Evolutionary conservation across 805 yeast species (phyloP), one percentile per base, ranked within the genome.

Genomic region (Saccharomyces jurei): DNA sequence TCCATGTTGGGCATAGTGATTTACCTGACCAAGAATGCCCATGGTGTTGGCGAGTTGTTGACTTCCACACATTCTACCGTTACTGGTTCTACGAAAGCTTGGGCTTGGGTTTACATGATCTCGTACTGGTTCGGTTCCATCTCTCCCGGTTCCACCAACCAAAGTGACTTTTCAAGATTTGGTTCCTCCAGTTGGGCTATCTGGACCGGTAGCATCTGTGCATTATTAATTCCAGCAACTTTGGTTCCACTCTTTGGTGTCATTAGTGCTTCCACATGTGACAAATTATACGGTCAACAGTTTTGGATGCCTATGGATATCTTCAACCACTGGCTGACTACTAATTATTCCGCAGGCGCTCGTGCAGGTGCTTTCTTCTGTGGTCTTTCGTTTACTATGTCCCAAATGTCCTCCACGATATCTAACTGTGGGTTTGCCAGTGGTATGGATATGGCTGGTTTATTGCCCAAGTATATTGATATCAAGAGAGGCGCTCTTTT

Each of bases 161-260:
- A 72, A 58, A 63, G 72, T 55, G 78, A 74, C 59, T 74, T 68
- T 53, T 70, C 77, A 28, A 65, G 74, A 59, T 70, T 74, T 31
- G 67, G 74, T 53, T 68, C 73, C 53, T 70, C 74, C 4, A 56
- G 60, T 49, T 59, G 56, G 6, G 66, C 64, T 11, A 62, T 70
- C 41, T 62, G 63, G 58, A 51, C 61, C 36, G 75, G 75, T 51
- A 72, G 72, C 17, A 63, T 69, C 41, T 51, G 65, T 31, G 74
- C 71, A 3, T 58, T 71, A 44, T 58, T 70, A 50, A 60, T 71
- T 28, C 74, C 74, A 49, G 70, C 79, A 1, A 71, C 77, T 21
- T 53, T 76, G 41, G 73, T 76, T 28, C 79, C 79, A 2, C 61
- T 76, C 10, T 71, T 74, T 62, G 78, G 78, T 58, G 65, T 76